Base-by-base conservation (phyloP, 1,284 basidiomycete genomes). In the Sporisorium reilianum region DNA sequence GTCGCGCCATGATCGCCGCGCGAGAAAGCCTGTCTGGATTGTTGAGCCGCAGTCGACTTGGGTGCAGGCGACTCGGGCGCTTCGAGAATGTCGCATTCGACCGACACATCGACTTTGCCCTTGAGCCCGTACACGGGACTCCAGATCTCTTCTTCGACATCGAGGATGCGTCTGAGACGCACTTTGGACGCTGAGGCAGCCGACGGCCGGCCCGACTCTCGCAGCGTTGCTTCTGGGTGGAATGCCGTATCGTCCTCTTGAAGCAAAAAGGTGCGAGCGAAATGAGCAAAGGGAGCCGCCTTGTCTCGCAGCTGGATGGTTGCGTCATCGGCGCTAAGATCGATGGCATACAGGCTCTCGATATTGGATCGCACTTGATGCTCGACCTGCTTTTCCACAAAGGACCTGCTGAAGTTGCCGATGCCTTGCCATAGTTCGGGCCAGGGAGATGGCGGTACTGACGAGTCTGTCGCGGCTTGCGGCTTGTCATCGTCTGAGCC, bases 111-210 rank as follows among this genome's bases (percentile, higher is more conserved):
- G 20, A 99, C 87, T 85, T 97, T 98, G 23, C 96, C 97, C 84
- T 96, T 97, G 41, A 99, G 88, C 0, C 96, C 97, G 82, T 92
- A 97, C 12, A 91, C 92, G 0, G 97, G 95, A 0, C 93, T 95
- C 92, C 94, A 97, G 67, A 99, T 96, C 77, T 98, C 95, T 84
- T 99, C 96, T 86, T 99, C 97, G 42, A 97, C 89, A 64, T 95
- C 95, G 14, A 80, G 72, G 32, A 84, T 69, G 5, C 77, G 75
- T 23, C 63, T 71, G 16, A 80, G 51, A 10, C 67, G 53, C 11
- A 80, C 49, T 25, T 64, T 60, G 8, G 70, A 45, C 11, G 41
- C 55, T 1, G 54, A 8, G 12, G 56, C 52, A 5, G 40, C 41
- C 5, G 59, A 10, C 1, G 57, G 28, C 2, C 62, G 49, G 26